phyloP scores from a whole-genome alignment of 2,329 filamentous ascomycete genomes.

The Aspergillus neotritici region DNA sequence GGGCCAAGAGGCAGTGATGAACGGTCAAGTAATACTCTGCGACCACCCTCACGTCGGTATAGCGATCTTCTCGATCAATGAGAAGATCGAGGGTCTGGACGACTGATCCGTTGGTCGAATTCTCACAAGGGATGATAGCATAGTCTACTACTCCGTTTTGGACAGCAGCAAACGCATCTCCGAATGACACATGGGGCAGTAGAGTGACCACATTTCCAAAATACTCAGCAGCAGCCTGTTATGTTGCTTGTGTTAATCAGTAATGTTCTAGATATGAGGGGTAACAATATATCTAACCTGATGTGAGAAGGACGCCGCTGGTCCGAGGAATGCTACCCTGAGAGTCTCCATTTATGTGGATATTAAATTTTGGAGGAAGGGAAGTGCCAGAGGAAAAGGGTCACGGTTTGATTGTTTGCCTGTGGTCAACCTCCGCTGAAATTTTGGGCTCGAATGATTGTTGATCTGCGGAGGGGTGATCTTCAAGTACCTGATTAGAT shows the following conservation, averaged over 20 bases:
- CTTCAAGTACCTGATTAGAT: no score
- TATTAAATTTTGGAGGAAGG: no score
- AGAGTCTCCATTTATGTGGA: constrained; percentile 18
- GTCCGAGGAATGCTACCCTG: constrained; percentile 55
- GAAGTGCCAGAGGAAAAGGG: no score
- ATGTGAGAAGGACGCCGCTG: constrained; percentile 62
- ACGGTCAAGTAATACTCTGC: constrained; percentile 83
- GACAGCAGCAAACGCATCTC: constrained; percentile 72
- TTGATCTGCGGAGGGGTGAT: no score
- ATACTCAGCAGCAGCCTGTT: constrained; percentile 50
- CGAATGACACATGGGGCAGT: constrained; percentile 33
- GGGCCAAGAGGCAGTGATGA: constrained; percentile 74
- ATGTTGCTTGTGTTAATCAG: constrained; percentile 9
- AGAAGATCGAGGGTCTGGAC: constrained; percentile 85
- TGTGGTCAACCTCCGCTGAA: no score
- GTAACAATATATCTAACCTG: constrained; percentile 45
- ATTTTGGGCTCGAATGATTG: no score
- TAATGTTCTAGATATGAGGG: constrained; percentile 1
- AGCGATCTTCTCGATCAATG: constrained; percentile 62
- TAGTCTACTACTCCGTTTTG: constrained; percentile 59
- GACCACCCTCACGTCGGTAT: constrained; percentile 67
- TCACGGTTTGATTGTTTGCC: no score
- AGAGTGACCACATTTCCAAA: constrained; percentile 39
- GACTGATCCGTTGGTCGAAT: constrained; percentile 90
- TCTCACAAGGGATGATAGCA: constrained; percentile 91